A percentile compares a stretch with the other conserved stretches of the same genome.
These are phyloP conservation scores for Lojkania enalia DNA, from an alignment of 2,329 filamentous ascomycete species.

Conservation along the genomic window DNA sequence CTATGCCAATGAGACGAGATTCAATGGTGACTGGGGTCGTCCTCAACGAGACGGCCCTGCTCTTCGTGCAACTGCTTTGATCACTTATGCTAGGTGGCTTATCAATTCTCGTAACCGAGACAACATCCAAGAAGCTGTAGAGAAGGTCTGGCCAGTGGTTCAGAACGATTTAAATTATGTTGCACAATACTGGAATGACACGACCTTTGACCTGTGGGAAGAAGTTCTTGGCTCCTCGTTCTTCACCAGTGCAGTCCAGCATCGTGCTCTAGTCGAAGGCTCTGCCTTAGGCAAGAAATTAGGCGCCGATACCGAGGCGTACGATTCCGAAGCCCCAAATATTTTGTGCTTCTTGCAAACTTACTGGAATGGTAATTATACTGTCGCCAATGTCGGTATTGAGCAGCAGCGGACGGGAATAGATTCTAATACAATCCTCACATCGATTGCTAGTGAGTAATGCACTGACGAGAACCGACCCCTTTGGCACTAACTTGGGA, in stretches of 20 bases:
- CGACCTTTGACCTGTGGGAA: slow-evolving; percentile 78
- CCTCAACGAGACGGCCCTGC: slow-evolving; percentile 79
- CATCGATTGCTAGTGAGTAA: slow-evolving; percentile 45
- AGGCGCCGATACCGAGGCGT: slow-evolving; percentile 60
- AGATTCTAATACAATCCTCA: slow-evolving; percentile 68
- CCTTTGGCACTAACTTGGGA: neutral
- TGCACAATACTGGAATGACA: slow-evolving; percentile 64
- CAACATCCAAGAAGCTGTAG: slow-evolving; percentile 38
- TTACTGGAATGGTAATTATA: slow-evolving; percentile 69
- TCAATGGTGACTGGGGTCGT: slow-evolving; percentile 71
- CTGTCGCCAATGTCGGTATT: slow-evolving; percentile 65
- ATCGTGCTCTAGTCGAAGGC: slow-evolving; percentile 67
- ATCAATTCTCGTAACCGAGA: slow-evolving; percentile 57
- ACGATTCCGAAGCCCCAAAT: slow-evolving; percentile 66
- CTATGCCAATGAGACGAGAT: slow-evolving; percentile 64
- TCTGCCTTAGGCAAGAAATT: slow-evolving; percentile 64
- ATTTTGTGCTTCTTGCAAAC: slow-evolving; percentile 72
- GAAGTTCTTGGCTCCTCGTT: slow-evolving; percentile 76
- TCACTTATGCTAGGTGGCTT: slow-evolving; percentile 72
- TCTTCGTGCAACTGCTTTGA: slow-evolving; percentile 71
- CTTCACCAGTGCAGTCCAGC: slow-evolving; percentile 71
- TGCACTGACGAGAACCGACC: neutral
- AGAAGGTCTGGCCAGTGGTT: slow-evolving; percentile 70
- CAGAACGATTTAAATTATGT: slow-evolving; percentile 76
- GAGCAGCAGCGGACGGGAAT: slow-evolving; percentile 64